These are phyloP conservation scores for Tolypocladium nubicola DNA, from an alignment of 2,329 filamentous ascomycete species.

Conservation along the genomic window DNA sequence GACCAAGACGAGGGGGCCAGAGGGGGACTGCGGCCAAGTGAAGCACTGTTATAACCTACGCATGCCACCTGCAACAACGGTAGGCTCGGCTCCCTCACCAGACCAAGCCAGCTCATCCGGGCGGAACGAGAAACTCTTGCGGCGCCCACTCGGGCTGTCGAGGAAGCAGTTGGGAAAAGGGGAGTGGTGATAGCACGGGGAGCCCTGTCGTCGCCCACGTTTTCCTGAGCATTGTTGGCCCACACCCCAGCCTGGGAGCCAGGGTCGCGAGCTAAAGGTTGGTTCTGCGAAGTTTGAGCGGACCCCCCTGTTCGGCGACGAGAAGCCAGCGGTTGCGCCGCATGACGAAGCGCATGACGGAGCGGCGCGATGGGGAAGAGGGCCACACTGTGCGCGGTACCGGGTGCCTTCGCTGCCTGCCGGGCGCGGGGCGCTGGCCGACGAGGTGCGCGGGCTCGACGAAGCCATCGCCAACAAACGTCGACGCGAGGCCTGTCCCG, in stretches of 20 bases:
- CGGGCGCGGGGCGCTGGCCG: not conserved
- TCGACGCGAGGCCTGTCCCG: not conserved
- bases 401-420: not conserved
- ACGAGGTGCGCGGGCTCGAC: not conserved
- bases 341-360: not conserved
- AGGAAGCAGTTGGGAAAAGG: not conserved
- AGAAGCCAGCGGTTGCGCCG: not conserved
- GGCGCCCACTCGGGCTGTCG: not conserved
- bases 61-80: not conserved
- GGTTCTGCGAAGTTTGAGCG: not conserved
- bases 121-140: not conserved
- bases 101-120: not conserved
- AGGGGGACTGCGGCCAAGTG: not conserved
- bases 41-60: not conserved
- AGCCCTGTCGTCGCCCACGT: not conserved
- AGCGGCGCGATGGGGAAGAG: not conserved
- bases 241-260: not conserved
- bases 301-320: not conserved
- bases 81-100: not conserved
- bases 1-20: not conserved
- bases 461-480: not conserved
- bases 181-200: conserved; percentile 1
- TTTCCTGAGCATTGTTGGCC: not conserved
- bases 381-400: not conserved
- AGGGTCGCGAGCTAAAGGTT: not conserved